These are phyloP conservation scores for Wickerhamiella musiphila DNA, from an alignment of 805 yeast species.

Conservation along the genomic window DNA sequence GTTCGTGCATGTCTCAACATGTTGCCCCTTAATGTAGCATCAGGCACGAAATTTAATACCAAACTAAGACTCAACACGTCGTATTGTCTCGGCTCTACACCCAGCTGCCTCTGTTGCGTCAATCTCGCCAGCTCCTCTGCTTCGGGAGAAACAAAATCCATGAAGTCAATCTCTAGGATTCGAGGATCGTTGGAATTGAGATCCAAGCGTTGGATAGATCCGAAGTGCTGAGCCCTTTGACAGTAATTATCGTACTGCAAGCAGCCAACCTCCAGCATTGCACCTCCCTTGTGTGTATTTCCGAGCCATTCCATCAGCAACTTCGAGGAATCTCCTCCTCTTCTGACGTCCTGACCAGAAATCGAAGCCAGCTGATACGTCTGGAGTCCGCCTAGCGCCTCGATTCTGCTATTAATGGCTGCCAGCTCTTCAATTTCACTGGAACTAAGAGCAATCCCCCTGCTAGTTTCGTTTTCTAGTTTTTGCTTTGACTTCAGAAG, in stretches of 20 bases:
- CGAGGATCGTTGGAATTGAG: conserved; percentile 60
- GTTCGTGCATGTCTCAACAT: conserved; percentile 48
- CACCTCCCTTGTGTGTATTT: conserved; percentile 16
- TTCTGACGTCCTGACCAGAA: conserved; percentile 53
- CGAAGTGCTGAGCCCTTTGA: conserved; percentile 39
- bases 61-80: conserved; percentile 64
- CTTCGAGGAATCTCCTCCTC: conserved; percentile 91
- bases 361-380: conserved; percentile 75
- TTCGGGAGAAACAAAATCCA: no score
- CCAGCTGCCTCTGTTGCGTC: conserved; percentile 48
- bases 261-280: conserved; percentile 73
- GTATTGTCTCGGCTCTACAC: conserved; percentile 28
- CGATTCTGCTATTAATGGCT: conserved; percentile 43
- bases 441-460: conserved; percentile 10
- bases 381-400: conserved; percentile 54
- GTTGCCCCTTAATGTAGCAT: conserved; percentile 48
- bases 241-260: conserved; percentile 51
- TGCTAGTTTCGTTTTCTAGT: conserved; percentile 5
- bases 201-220: conserved; percentile 47
- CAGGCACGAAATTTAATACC: conserved; percentile 78
- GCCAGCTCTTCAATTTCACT: conserved; percentile 25
- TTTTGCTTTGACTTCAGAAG: conserved; percentile 36
- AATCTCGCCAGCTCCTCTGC: no score
- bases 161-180: conserved; percentile 66
- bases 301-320: conserved; percentile 57